phyloP scores from a whole-genome alignment of 257 asterid species.

The Fraxinus quadrangulata region DNA sequence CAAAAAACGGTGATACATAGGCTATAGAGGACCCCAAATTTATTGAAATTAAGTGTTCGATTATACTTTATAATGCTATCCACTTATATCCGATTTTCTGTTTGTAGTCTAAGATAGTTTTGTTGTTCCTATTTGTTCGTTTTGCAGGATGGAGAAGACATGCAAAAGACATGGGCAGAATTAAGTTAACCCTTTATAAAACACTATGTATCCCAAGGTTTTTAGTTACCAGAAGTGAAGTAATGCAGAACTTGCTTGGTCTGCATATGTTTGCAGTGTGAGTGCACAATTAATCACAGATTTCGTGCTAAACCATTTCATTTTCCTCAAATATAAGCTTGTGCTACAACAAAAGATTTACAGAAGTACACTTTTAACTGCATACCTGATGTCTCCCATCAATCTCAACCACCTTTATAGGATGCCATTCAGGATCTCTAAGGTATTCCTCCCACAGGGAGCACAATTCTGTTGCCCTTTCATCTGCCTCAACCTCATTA shows the following conservation, averaged over 20 bases:
- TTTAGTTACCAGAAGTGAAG: background rate
- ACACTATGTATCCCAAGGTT: background rate
- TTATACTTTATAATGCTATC: background rate
- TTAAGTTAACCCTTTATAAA: background rate
- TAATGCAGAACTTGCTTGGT: background rate
- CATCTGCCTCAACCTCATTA: slow-evolving; percentile 66
- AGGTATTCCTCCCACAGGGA: slow-evolving; percentile 94
- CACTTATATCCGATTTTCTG: background rate
- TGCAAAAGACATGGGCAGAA: background rate
- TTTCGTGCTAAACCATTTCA: background rate
- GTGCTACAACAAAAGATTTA: background rate
- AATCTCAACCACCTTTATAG: slow-evolving; percentile 55
- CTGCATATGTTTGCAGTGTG: background rate
- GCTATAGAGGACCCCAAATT: background rate
- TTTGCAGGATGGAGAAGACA: background rate
- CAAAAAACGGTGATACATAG: background rate
- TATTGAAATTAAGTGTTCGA: background rate
- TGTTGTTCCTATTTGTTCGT: background rate
- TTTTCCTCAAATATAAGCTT: slow-evolving; percentile 10
- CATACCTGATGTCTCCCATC: slow-evolving; percentile 68
- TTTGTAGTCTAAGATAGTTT: background rate
- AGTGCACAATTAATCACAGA: background rate
- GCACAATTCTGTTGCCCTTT: slow-evolving; percentile 78
- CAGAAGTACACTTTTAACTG: background rate
- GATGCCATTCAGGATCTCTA: slow-evolving; percentile 94